Conservation (phyloP, 2,329 filamentous ascomycete genomes). For the Neonectria coccinea region DNA sequence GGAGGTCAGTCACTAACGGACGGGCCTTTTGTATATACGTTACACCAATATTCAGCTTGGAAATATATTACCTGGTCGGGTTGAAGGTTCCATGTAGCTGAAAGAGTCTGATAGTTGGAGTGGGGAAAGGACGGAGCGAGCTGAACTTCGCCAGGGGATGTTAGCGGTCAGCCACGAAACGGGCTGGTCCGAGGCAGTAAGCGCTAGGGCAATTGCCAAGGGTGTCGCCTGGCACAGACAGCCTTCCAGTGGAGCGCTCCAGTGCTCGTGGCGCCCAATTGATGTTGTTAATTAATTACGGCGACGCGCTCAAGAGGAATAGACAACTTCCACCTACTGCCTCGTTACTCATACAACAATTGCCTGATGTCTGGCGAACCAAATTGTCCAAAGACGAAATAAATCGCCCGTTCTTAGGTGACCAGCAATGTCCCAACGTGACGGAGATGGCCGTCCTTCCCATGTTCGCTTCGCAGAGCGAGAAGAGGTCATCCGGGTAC, state of each 20-base stretch:
- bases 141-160: not conserved
- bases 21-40: conserved; percentile 31
- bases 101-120: not conserved
- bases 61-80: not conserved
- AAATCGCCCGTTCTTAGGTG: not conserved
- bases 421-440: conserved; percentile 11
- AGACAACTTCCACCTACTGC: too few relatives aligned
- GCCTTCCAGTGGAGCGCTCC: not conserved
- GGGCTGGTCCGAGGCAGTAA: conserved; percentile 2
- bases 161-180: not conserved
- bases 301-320: not conserved
- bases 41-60: conserved; percentile 9
- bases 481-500: conserved; percentile 36
- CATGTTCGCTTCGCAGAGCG: conserved; percentile 37
- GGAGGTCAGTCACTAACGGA: not conserved
- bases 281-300: not conserved
- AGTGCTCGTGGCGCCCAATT: not conserved
- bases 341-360: not conserved
- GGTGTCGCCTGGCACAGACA: not conserved
- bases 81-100: not conserved
- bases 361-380: not conserved
- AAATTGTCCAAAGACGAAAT: not conserved
- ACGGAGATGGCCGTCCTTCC: conserved; percentile 25
- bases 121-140: not conserved
- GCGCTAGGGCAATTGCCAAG: not conserved